Evolutionary conservation across 306 rosid species (phyloP).

Genomic region (Trichosanthes truncata): DNA sequence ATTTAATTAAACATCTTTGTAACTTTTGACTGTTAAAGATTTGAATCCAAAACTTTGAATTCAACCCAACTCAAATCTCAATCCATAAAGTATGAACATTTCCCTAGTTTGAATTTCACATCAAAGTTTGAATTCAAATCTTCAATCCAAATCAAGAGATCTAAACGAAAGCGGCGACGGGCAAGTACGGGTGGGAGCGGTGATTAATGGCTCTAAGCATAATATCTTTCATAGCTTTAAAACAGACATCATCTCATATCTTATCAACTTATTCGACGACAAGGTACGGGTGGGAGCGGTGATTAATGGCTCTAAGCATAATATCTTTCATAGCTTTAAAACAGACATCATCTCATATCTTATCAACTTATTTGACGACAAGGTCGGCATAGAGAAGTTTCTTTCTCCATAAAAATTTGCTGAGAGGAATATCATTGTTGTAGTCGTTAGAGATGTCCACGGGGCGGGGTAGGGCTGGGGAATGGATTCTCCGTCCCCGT

Average conservation of each 20-base stretch:
- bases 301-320: conserved; percentile 20
- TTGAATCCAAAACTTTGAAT: too few relatives aligned
- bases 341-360: conserved; percentile 23
- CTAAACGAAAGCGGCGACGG: not conserved
- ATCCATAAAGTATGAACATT: too few relatives aligned
- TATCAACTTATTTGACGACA: conserved; percentile 3
- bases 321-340: conserved; percentile 39
- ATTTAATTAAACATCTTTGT: too few relatives aligned
- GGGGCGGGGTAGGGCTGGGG: too few relatives aligned
- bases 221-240: conserved; percentile 39
- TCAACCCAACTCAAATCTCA: too few relatives aligned
- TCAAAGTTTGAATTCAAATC: too few relatives aligned
- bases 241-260: conserved; percentile 23
- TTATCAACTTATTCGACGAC: conserved; percentile 1
- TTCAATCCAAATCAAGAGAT: not conserved
- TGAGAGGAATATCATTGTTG: conserved; percentile 26
- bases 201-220: conserved; percentile 12
- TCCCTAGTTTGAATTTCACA: too few relatives aligned
- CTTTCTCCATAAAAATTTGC: conserved; percentile 31
- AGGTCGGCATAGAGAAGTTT: conserved; percentile 23
- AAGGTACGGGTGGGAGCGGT: too few relatives aligned
- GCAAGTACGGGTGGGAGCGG: too few relatives aligned
- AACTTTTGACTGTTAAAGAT: too few relatives aligned
- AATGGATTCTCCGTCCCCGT: too few relatives aligned
- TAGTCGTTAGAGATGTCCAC: too few relatives aligned